Evolutionary conservation across 148 eudicot species (phyloP), one percentile per base, ranked within the genome.

Genomic region (Chenopodium quinoa): DNA sequence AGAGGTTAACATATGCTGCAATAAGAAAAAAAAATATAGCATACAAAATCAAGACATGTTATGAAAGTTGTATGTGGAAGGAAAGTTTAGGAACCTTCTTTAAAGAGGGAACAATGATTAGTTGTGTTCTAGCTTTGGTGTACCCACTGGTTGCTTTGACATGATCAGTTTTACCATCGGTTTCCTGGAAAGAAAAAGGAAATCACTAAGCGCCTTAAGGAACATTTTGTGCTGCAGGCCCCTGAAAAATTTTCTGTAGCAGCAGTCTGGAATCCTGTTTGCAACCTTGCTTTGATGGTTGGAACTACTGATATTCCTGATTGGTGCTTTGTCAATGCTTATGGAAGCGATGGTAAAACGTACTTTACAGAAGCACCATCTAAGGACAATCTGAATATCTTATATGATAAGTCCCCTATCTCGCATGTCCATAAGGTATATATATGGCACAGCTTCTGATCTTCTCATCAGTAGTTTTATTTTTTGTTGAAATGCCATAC

Each of bases 221-320:
- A 16, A 54, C 0, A 75, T 67, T 40, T 75, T 78, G 78, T 79
- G 65, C 44, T 88, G 86, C 91, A 95, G 98, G 98, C 96, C 50
- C 97, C 98, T 62, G 94, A 91, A 48, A 93, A 78, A 75, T 95
- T 93, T 89, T 92, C 78, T 37, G 97, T 92, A 4, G 97, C 97
- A 77, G 96, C 88, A 64, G 91, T 87, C 71, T 92, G 96, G 84
- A 95, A 95, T 80, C 98, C 98, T 48, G 98, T 91, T 63, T 93
- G 98, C 82, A 93, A 92, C 84, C 80, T 95, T 73, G 88, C 92
- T 78, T 86, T 93, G 88, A 95, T 95, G 98, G 93, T 89, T 78
- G 97, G 98, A 73, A 92, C 94, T 71, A 82, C 89, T 62, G 98
- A 95, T 89, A 95, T 95, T 75, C 96, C 98, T 3, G 97, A 95